phyloP scores from a whole-genome alignment of 1,284 basidiomycete genomes.

The Pseudozyma hubeiensis region DNA sequence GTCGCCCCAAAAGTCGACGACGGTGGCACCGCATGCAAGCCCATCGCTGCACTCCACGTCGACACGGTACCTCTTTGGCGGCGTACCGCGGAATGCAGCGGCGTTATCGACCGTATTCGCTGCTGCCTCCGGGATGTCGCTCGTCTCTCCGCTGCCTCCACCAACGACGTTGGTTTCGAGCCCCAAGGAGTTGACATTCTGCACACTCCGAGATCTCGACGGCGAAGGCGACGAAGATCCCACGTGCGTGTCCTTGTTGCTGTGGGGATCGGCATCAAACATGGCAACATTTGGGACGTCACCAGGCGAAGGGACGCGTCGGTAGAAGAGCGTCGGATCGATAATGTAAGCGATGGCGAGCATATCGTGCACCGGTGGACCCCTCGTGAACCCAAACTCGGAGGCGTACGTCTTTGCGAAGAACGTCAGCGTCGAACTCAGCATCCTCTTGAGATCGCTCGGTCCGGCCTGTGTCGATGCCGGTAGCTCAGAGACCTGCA shows the following conservation, averaged over 20 bases:
- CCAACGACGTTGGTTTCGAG: conserved; percentile 12
- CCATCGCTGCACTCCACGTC: conserved; percentile 52
- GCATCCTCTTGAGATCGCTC: conserved; percentile 41
- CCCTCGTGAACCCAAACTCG: conserved; percentile 58
- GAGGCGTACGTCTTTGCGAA: conserved; percentile 53
- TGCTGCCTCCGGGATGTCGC: conserved; percentile 15
- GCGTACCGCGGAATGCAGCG: conserved; percentile 2
- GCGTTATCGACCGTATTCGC: conserved; percentile 2
- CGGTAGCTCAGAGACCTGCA: conserved; percentile 15
- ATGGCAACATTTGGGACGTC: conserved; percentile 29
- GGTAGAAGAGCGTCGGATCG: conserved; percentile 58
- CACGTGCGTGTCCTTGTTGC: conserved; percentile 25
- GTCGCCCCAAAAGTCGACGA: conserved; percentile 60
- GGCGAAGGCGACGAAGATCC: background rate
- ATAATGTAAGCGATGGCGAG: conserved; percentile 61
- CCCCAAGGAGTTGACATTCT: conserved; percentile 21
- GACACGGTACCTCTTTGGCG: conserved; percentile 55
- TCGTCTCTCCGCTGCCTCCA: conserved; percentile 15
- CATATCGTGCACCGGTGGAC: conserved; percentile 63
- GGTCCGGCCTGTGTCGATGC: conserved; percentile 26
- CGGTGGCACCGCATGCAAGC: conserved; percentile 54
- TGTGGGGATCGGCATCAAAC: conserved; percentile 42
- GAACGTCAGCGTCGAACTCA: conserved; percentile 57
- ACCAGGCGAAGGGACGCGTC: conserved; percentile 41
- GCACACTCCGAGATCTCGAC: conserved; percentile 1